phyloP scores from a whole-genome alignment of 768 basidiomycete species.

The Serendipita indica region DNA sequence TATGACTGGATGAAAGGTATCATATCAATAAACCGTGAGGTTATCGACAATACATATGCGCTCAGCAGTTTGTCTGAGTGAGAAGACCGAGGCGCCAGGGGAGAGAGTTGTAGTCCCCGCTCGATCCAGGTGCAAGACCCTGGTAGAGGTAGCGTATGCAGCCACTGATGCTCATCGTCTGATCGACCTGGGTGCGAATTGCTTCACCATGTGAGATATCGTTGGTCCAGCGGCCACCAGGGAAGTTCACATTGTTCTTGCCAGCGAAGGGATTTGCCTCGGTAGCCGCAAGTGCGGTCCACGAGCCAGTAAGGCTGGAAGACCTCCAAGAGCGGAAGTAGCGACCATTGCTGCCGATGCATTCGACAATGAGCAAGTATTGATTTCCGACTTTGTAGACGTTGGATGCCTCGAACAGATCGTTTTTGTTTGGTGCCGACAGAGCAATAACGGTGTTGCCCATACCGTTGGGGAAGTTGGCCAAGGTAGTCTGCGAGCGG shows the following conservation, averaged over 20 bases:
- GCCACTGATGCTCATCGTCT: background rate
- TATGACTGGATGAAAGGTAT: too few relatives aligned
- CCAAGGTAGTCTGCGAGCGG: slow-evolving; percentile 15
- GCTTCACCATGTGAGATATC: slow-evolving; percentile 1
- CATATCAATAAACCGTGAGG: too few relatives aligned
- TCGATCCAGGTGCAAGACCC: background rate
- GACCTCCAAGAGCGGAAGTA: background rate
- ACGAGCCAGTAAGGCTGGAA: slow-evolving; percentile 14
- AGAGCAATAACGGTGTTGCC: background rate
- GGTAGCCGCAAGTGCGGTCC: slow-evolving; percentile 13
- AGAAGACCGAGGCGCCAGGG: slow-evolving; percentile 16
- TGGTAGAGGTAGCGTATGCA: slow-evolving; percentile 9
- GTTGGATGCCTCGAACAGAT: background rate
- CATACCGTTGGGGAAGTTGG: slow-evolving; percentile 11
- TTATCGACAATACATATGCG: too few relatives aligned
- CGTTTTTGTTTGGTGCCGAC: background rate
- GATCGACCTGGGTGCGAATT: background rate
- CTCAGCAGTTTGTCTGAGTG: slow-evolving; percentile 19
- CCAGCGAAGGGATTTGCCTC: background rate
- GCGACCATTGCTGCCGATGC: background rate
- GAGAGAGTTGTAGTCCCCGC: background rate
- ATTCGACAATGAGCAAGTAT: background rate
- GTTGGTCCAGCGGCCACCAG: slow-evolving; percentile 11
- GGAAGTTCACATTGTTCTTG: slow-evolving; percentile 9
- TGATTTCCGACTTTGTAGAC: background rate